phyloP scores from a whole-genome alignment of 306 rosid species.

The Glycine latifolia region DNA sequence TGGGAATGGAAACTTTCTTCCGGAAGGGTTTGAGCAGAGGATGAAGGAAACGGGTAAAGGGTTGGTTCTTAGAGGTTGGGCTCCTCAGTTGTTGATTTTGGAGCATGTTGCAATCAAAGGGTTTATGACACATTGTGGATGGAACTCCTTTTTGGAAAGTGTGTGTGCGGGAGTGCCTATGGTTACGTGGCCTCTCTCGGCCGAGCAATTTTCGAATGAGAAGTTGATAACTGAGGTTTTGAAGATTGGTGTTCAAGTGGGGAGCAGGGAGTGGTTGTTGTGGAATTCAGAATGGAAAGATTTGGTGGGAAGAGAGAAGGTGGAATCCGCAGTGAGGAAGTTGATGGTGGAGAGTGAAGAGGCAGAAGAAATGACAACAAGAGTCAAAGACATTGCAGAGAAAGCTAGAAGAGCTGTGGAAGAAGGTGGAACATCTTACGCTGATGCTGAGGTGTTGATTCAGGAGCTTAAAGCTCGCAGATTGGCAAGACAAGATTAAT shows the following conservation, averaged over 20 bases:
- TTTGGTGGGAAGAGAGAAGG: constrained; percentile 54
- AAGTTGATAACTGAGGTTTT: constrained; percentile 63
- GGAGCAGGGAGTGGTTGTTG: constrained; percentile 66
- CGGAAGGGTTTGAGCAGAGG: constrained; percentile 60
- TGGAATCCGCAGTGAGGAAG: constrained; percentile 59
- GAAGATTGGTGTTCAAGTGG: constrained; percentile 65
- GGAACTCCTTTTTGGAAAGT: constrained; percentile 79
- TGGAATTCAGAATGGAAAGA: constrained; percentile 47
- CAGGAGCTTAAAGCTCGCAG: constrained; percentile 46
- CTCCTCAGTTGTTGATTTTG: constrained; percentile 68
- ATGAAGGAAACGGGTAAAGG: constrained; percentile 58
- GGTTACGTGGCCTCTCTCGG: constrained; percentile 77
- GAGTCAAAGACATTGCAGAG: constrained; percentile 48
- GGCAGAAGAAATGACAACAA: constrained; percentile 56
- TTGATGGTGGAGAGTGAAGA: constrained; percentile 62
- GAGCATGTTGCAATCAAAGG: constrained; percentile 68
- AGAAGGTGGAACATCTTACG: constrained; percentile 61
- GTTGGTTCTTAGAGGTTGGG: constrained; percentile 72
- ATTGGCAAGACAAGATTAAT: not conserved
- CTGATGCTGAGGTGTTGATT: constrained; percentile 52
- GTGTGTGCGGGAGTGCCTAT: constrained; percentile 62
- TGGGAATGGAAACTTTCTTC: constrained; percentile 36
- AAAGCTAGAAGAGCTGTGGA: constrained; percentile 60
- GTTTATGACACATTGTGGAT: constrained; percentile 80
- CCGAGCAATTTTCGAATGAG: constrained; percentile 80